A percentile compares a stretch with the other conserved stretches of the same genome.
phyloP scores from a whole-genome alignment of 371 early-diverging fungal species.

The Mucor sp. region DNA sequence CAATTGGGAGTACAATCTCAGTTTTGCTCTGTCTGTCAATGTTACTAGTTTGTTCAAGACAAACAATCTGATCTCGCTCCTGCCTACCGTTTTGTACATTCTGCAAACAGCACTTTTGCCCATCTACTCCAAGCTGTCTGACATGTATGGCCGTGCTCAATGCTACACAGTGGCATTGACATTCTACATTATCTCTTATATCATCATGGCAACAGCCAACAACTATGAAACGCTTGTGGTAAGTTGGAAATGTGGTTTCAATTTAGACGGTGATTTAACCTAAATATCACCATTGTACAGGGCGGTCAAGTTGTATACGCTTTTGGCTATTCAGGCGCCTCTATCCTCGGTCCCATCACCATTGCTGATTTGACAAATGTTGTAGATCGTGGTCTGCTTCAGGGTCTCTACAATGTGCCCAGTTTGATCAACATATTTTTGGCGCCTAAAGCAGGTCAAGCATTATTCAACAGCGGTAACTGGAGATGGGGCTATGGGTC shows the following conservation, averaged over 20 bases:
- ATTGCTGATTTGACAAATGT: slow-evolving; percentile 43
- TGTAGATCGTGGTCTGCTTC: slow-evolving; percentile 39
- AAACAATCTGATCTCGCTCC: slow-evolving; percentile 25
- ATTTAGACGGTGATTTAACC: too few species aligned
- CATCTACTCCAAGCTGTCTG: slow-evolving; percentile 31
- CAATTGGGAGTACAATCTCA: slow-evolving; percentile 24
- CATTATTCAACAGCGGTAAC: background rate
- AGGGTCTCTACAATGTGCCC: slow-evolving; percentile 36
- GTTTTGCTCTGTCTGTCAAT: slow-evolving; percentile 13
- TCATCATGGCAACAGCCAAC: slow-evolving; percentile 25
- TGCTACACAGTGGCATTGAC: slow-evolving; percentile 20
- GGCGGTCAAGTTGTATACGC: slow-evolving; percentile 36
- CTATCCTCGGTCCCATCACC: slow-evolving; percentile 36
- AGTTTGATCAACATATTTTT: slow-evolving; percentile 32
- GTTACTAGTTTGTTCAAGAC: slow-evolving; percentile 23
- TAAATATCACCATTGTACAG: background rate
- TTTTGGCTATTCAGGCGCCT: slow-evolving; percentile 39
- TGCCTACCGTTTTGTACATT: slow-evolving; percentile 31
- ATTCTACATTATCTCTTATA: slow-evolving; percentile 23
- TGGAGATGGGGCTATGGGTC: slow-evolving; percentile 40
- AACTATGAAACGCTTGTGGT: slow-evolving; percentile 24
- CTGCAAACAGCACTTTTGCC: slow-evolving; percentile 32
- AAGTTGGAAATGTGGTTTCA: background rate
- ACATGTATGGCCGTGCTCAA: slow-evolving; percentile 31
- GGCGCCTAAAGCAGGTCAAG: slow-evolving; percentile 25